phyloP scores from a whole-genome alignment of 2,329 filamentous ascomycete species.

The Fonsecaea multimorphosa region DNA sequence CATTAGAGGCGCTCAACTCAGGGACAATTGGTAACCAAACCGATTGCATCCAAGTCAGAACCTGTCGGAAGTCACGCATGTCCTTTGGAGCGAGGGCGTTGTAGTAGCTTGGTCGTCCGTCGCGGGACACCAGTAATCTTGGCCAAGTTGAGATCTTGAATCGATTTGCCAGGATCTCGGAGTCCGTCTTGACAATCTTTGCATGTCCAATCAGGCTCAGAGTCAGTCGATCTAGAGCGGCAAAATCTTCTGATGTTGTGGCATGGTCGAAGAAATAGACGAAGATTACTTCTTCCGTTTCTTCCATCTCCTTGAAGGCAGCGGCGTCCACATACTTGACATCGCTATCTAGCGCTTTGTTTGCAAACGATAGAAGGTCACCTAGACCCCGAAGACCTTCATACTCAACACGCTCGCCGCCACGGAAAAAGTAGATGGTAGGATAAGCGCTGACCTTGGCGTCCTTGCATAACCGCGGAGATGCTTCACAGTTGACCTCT shows the following conservation, averaged over 20 bases:
- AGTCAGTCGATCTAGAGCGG: conserved; percentile 82
- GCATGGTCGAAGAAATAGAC: conserved; percentile 97
- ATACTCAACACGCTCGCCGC: conserved; percentile 90
- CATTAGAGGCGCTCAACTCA: conserved; percentile 88
- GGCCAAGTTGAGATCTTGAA: conserved; percentile 99
- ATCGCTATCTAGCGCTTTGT: conserved; percentile 80
- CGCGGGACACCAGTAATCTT: conserved; percentile 84
- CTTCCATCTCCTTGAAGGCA: conserved; percentile 79
- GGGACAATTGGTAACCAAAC: conserved; percentile 97
- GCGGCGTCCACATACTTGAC: conserved; percentile 80
- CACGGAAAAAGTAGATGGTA: conserved; percentile 90
- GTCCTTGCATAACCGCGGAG: conserved; percentile 90
- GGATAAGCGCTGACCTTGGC: conserved; percentile 80
- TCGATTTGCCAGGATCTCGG: conserved; percentile 73
- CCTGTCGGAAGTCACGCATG: conserved; percentile 83
- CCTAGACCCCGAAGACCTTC: conserved; percentile 88
- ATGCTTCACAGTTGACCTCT: conserved; percentile 91
- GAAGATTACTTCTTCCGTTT: conserved; percentile 95
- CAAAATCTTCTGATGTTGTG: conserved; percentile 89
- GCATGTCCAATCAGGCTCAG: conserved; percentile 89
- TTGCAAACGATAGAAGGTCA: conserved; percentile 84
- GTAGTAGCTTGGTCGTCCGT: conserved; percentile 90
- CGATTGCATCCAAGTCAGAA: conserved; percentile 91
- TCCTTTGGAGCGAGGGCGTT: conserved; percentile 83
- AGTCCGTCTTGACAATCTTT: conserved; percentile 89